Conservation (phyloP, 441 rosid genomes). For the Gossypium davidsonii region DNA sequence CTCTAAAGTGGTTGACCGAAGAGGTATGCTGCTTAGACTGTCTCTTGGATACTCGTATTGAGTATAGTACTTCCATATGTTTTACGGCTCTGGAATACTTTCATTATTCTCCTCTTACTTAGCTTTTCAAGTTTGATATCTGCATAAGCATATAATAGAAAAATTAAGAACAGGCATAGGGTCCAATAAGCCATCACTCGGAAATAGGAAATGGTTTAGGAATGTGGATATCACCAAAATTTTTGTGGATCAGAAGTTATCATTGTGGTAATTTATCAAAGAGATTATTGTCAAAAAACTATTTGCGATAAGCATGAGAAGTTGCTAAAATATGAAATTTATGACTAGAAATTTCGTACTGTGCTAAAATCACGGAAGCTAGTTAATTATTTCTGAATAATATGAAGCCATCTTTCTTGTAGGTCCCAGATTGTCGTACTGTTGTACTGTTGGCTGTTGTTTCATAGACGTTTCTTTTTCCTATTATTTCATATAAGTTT, state of each 20-base stretch:
- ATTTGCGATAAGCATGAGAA: background rate
- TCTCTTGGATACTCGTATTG: background rate
- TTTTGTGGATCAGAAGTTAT: background rate
- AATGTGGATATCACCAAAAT: background rate
- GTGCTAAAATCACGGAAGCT: background rate
- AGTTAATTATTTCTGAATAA: background rate
- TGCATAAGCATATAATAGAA: background rate
- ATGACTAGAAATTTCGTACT: background rate
- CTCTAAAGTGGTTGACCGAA: conserved; percentile 68
- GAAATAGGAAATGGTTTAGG: background rate
- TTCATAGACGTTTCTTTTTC: background rate
- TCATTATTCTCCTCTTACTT: background rate
- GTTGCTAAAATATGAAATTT: background rate
- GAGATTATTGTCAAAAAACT: background rate
- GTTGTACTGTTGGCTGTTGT: background rate
- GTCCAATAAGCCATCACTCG: background rate
- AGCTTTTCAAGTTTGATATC: background rate
- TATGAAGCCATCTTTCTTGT: background rate
- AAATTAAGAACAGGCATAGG: background rate
- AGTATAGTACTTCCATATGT: background rate
- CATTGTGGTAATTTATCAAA: background rate
- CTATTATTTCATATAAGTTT: background rate
- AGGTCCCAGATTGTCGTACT: background rate
- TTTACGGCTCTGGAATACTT: background rate
- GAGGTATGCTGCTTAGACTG: conserved; percentile 49